Conservation (phyloP, 2,329 filamentous ascomycete species). For the Fusarium buharicum region DNA sequence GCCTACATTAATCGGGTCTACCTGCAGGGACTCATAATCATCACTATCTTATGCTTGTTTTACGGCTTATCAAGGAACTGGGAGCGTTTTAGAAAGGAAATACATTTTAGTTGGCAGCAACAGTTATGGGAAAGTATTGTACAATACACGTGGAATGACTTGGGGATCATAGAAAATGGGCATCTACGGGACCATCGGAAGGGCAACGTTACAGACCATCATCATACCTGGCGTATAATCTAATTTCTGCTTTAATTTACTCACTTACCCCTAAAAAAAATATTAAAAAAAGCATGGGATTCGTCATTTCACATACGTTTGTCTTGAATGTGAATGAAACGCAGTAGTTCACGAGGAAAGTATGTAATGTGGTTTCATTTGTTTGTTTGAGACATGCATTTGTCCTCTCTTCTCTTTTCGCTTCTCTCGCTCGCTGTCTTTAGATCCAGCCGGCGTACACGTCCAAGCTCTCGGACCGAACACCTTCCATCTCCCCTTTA, state of each 20-base stretch:
- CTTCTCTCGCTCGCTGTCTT: constrained; percentile 2
- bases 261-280: constrained; percentile 1
- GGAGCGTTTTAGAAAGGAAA: constrained; percentile 27
- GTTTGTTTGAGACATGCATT: constrained; percentile 27
- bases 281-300: neutral
- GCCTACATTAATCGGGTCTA: constrained; percentile 25
- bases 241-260: constrained; percentile 29
- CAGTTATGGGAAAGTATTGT: constrained; percentile 22
- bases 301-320: neutral
- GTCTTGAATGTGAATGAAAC: constrained; percentile 34
- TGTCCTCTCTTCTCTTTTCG: constrained; percentile 9
- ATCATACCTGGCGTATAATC: constrained; percentile 36
- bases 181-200: constrained; percentile 24
- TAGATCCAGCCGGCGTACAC: constrained; percentile 59
- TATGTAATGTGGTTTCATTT: constrained; percentile 21
- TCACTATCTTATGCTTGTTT: constrained; percentile 1
- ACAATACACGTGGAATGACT: constrained; percentile 17
- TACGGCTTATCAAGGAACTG: constrained; percentile 4
- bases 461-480: constrained; percentile 57
- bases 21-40: neutral
- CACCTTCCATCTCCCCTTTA: constrained; percentile 78
- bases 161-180: constrained; percentile 14
- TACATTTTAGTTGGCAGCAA: constrained; percentile 9
- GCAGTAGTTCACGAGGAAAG: constrained; percentile 14
- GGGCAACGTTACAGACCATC: constrained; percentile 14